phyloP scores from a whole-genome alignment of 2,329 filamentous ascomycete genomes.

The Paracamarosporium sp. region DNA sequence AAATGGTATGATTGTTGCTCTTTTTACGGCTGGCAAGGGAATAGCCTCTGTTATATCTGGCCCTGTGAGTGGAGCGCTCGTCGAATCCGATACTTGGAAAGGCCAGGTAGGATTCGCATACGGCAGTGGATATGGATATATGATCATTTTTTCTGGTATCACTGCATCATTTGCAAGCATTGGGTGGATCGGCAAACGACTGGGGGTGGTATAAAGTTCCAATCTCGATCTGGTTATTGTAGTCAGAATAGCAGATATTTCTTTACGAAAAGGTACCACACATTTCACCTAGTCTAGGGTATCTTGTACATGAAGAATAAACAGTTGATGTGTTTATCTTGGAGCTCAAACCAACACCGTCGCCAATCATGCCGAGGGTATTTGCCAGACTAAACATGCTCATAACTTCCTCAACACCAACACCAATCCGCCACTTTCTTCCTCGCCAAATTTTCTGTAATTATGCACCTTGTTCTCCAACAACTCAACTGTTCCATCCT shows the following conservation, averaged over 20 bases:
- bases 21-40: conserved; percentile 37
- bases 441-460: conserved; percentile 32
- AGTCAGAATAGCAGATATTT: background rate
- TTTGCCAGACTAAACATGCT: background rate
- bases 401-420: conserved; percentile 19
- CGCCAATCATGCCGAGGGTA: too few species aligned
- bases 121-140: conserved; percentile 12
- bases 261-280: too few species aligned
- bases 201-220: background rate
- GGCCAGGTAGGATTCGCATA: conserved; percentile 8
- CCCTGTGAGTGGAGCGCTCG: conserved; percentile 53
- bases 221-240: background rate
- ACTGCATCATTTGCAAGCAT: conserved; percentile 13
- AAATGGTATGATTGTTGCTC: conserved; percentile 51
- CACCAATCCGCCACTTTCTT: conserved; percentile 23
- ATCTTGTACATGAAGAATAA: background rate
- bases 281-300: too few species aligned
- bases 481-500: conserved; percentile 45
- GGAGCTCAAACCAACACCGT: background rate
- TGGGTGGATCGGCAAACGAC: background rate
- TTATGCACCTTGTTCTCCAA: conserved; percentile 39
- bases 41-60: conserved; percentile 57
- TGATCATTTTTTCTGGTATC: conserved; percentile 17
- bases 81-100: conserved; percentile 18
- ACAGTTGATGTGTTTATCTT: background rate